Evolutionary conservation across 2,329 filamentous ascomycete species (phyloP), one percentile per base, ranked within the genome.

Genomic region (Elsinoe fawcettii): DNA sequence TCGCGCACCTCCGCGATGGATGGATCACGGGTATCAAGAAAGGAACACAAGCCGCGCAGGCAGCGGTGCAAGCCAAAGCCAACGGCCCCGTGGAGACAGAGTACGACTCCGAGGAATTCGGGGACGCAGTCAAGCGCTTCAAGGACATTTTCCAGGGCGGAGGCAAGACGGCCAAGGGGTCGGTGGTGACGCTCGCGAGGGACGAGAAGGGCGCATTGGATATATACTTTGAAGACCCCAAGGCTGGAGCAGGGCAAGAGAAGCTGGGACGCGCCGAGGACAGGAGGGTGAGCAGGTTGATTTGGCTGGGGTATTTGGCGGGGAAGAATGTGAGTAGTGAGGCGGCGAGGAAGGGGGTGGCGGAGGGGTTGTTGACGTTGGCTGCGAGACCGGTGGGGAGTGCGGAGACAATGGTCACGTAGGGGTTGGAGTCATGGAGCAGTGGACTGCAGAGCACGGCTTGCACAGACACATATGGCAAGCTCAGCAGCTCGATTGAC

Each of bases 261-360:
- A 62, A 55, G 39, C 69, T 97, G 63, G 93, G 93, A 1, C 75
- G 78, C 0, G 83, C 97, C 1, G 65, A 71, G 0, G 93, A 97
- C 67, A 88, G 93, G 74, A 78, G 92, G 56, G 77, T 99, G 11
- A 86, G 87, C 58, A 82, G 88, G 58, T 74, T 92, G 59, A 74
- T 97, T 20, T 97, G 92, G 92, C 73, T 96, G 68, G 87, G 91
- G 63, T 99, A 96, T 72, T 76, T 99, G 30, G 89, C 83, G 3
- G 93, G 93, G 0, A 87, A 83, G 69, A 90, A 85, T 65, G 90
- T 96, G 8, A 90, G 90, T 27, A 95, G 89, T 61, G 90, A 96
- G 70, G 77, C 80, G 2, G 88, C 90, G 14, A 80, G 92, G 63
- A 78, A 83, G 72, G 95, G 81, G 64, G 87, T 99, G 53, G 87